Percentiles rank a stretch among this genome's conserved stretches.
Evolutionary conservation across 371 early-diverging fungal genomes (phyloP).

Genomic region (Lichtheimia ornata): DNA sequence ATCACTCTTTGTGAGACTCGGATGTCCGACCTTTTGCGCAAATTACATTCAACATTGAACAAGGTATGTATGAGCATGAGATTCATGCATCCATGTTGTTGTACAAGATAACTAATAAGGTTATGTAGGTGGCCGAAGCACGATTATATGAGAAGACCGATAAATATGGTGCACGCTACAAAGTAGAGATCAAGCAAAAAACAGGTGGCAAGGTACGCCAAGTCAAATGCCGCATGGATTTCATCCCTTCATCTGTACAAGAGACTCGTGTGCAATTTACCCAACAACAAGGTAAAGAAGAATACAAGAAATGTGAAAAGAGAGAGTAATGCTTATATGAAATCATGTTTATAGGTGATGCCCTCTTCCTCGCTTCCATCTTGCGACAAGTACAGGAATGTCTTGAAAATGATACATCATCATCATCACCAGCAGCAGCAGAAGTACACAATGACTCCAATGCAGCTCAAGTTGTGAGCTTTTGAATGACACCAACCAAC

Average conservation of each 20-base stretch:
- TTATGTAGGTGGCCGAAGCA: conserved; percentile 21
- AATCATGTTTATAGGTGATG: conserved; percentile 14
- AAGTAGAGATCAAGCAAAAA: conserved; percentile 43
- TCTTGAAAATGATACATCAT: conserved; percentile 13
- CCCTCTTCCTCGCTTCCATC: conserved; percentile 17
- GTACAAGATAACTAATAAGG: too few species aligned
- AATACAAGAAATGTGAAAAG: not conserved
- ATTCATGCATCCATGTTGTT: too few species aligned
- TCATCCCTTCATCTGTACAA: conserved; percentile 29
- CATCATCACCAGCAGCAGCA: not conserved
- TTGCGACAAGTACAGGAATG: conserved; percentile 14
- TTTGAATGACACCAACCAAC: too few species aligned
- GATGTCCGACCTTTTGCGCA: conserved; percentile 25
- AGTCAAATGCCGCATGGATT: conserved; percentile 49
- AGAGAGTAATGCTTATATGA: not conserved
- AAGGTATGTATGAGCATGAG: conserved; percentile 19
- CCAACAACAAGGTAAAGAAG: conserved; percentile 37
- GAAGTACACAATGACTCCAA: too few species aligned
- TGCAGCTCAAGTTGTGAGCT: too few species aligned
- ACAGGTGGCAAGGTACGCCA: conserved; percentile 27
- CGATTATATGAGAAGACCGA: conserved; percentile 45
- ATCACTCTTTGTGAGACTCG: conserved; percentile 34
- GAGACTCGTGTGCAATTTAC: conserved; percentile 39
- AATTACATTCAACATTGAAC: conserved; percentile 34
- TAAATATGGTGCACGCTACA: conserved; percentile 39